Base-by-base conservation (phyloP, 2,329 filamentous ascomycete species). In the Cytospora schulzeri region DNA sequence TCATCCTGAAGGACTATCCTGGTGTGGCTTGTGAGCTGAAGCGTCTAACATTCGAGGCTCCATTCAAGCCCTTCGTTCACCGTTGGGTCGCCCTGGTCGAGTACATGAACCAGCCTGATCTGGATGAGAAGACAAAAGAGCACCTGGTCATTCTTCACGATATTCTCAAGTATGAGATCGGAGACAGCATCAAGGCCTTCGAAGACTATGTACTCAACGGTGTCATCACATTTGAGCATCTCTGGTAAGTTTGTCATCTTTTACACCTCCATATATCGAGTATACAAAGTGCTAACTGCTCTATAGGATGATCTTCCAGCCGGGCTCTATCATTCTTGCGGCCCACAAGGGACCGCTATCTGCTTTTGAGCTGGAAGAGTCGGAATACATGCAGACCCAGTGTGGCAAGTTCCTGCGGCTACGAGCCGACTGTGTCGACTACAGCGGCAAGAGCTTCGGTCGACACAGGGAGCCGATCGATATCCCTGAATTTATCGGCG, bases 51-150 rank as follows among this genome's bases (percentile, higher is more conserved):
- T 89, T 91, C 66, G 73, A 76, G 9, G 82, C 81, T 0, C 86
- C 85, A 0, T 91, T 90, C 66, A 77, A 84, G 68, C 84, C 85
- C 0, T 85, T 91, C 57, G 84, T 90, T 50, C 87, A 91, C 73
- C 82, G 88, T 35, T 91, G 88, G 87, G 76, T 79, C 1, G 70
- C 76, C 8, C 79, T 88, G 45, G 69, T 72, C 12, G 71, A 75
- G 4, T 78, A 79, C 28, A 74, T 79, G 52, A 71, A 80, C 12
- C 76, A 79, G 35, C 69, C 78, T 9, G 71, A 75, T 1, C 73
- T 78, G 38, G 81, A 86, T 19, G 69, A 73, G 4, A 74, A 71
- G 22, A 81, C 80, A 2, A 80, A 77, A 54, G 74, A 78, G 33
- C 82, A 86, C 67, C 70, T 85, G 2, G 69, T 76, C 8, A 70